These are phyloP conservation scores for Batrachochytrium dendrobatidis DNA, from an alignment of 371 early-diverging fungal species.

Conservation along the genomic window DNA sequence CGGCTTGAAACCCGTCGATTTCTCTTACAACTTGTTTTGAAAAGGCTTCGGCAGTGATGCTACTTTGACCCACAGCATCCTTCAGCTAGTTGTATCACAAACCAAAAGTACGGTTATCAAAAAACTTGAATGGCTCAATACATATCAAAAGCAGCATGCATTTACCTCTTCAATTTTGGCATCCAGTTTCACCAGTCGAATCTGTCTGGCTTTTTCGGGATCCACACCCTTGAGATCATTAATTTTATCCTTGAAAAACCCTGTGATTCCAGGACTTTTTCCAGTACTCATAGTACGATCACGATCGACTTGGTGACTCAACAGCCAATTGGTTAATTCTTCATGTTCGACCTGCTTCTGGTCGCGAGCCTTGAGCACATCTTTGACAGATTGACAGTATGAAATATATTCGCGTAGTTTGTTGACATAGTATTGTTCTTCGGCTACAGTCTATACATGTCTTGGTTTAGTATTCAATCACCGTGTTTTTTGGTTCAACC, in stretches of 20 bases:
- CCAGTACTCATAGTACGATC: conserved; percentile 49
- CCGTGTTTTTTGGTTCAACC: background rate
- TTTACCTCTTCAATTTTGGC: conserved; percentile 66
- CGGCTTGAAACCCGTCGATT: conserved; percentile 63
- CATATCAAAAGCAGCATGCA: background rate
- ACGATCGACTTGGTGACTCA: conserved; percentile 39
- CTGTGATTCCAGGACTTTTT: conserved; percentile 51
- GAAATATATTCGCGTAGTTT: conserved; percentile 79
- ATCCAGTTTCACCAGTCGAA: conserved; percentile 64
- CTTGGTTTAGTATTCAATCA: background rate
- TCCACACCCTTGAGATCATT: conserved; percentile 85
- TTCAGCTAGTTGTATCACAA: conserved; percentile 65
- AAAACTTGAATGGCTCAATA: background rate
- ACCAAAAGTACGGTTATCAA: background rate
- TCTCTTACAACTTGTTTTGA: conserved; percentile 75
- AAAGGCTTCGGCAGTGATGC: conserved; percentile 62
- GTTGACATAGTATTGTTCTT: conserved; percentile 69
- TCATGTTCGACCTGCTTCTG: conserved; percentile 92
- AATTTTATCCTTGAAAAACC: conserved; percentile 77
- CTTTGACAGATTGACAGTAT: conserved; percentile 77
- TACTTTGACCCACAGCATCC: conserved; percentile 67
- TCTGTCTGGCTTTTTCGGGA: conserved; percentile 69
- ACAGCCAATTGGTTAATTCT: conserved; percentile 70
- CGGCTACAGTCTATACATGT: conserved; percentile 40
- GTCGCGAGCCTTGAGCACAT: conserved; percentile 73